Base-by-base conservation (phyloP, 83 land plant genomes). In the Diphasiastrum complanatum region DNA sequence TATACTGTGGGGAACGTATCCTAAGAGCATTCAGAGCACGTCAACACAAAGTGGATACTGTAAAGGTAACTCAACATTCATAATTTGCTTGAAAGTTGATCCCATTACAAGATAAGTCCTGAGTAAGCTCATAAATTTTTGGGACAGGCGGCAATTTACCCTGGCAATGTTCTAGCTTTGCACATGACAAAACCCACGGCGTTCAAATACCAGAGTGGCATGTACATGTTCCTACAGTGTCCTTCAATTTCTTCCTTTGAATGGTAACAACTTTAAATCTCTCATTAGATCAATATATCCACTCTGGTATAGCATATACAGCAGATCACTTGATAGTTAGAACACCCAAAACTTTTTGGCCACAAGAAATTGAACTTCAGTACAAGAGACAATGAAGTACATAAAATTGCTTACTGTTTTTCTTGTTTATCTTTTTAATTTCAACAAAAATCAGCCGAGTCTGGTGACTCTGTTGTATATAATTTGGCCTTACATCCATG, bases 131-230 rank as follows among this genome's bases (percentile, higher is more conserved):
- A 38, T 48, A 25, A 16, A 23, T 27, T 58, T 20, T 28, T 14
- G 24, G 63, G 52, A 54, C 79, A 89, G 97, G 86, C 83, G 32
- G 75, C 92, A 22, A 72, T 83, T 11, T 78, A 89, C 56, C 91
- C 99, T 41, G 99, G 99, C 26, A 78, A 75, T 61, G 92, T 89
- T 30, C 67, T 93, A 48, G 81, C 81, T 29, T 45, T 93, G 62
- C 64, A 81, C 38, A 82, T 89, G 81, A 75, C 92, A 31, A 93
- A 86, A 70, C 99, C 99, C 16, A 69, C 71, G 1, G 83, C 80
- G 5, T 89, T 93, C 46, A 73, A 72, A 19, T 93, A 93, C 70
- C 81, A 72, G 70, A 93, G 99, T 63, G 96, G 99, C 18, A 95
- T 89, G 74, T 93, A 93, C 66, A 69, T 93, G 2, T 93, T 89